A percentile compares a stretch with the other conserved stretches of the same genome.
Evolutionary conservation across 768 basidiomycete species (phyloP).

Genomic region (Leccinum barrowsii): DNA sequence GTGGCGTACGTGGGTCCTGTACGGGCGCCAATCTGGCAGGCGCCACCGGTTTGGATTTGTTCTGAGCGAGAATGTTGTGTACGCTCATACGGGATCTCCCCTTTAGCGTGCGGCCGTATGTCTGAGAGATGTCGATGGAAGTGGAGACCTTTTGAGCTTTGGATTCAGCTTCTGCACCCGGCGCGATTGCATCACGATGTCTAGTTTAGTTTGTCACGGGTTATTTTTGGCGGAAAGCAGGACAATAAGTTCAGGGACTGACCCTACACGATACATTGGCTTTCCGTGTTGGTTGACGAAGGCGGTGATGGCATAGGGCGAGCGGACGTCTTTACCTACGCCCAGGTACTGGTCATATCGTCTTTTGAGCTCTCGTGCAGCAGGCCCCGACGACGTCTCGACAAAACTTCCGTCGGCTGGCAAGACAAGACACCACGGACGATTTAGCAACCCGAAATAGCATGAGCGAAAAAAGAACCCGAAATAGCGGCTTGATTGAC

Average conservation of each 20-base stretch:
- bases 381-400: constrained; percentile 74
- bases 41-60: constrained; percentile 44
- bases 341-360: constrained; percentile 68
- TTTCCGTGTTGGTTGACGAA: too few species aligned
- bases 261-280: constrained; percentile 79
- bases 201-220: constrained; percentile 30
- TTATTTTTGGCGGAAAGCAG: not conserved
- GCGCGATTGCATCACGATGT: constrained; percentile 58
- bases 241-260: constrained; percentile 29
- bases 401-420: constrained; percentile 74
- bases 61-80: constrained; percentile 49
- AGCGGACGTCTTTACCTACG: constrained; percentile 58
- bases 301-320: too few species aligned
- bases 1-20: constrained; percentile 33
- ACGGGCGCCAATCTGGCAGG: constrained; percentile 24
- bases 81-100: constrained; percentile 69
- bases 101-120: constrained; percentile 38
- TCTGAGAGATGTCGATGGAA: constrained; percentile 32
- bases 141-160: constrained; percentile 32
- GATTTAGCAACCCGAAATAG: constrained; percentile 1
- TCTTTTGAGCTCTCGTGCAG: constrained; percentile 74
- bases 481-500: not conserved
- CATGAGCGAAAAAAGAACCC: not conserved
- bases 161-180: constrained; percentile 52
- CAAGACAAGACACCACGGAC: not conserved